These are phyloP conservation scores for Saccharomyces cerevisiae DNA, from an alignment of 805 yeast species.

Conservation along the genomic window DNA sequence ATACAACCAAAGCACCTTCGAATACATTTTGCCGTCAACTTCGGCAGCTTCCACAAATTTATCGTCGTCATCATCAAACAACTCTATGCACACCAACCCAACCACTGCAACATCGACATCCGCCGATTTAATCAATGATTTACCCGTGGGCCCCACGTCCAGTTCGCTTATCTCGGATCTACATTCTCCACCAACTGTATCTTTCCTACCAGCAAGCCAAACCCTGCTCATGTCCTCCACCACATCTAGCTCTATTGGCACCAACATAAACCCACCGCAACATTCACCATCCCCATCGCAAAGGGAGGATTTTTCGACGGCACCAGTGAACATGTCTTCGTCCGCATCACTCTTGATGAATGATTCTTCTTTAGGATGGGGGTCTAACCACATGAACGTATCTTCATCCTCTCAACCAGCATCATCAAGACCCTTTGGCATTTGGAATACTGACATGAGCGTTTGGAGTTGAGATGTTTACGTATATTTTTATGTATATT, in stretches of 20 bases:
- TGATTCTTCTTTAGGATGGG: conserved; percentile 21
- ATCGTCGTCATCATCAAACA: conserved; percentile 4
- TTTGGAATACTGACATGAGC: conserved; percentile 32
- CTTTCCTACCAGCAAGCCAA: background rate
- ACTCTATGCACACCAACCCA: conserved; percentile 1
- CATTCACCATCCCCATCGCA: conserved; percentile 16
- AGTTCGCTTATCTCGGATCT: background rate
- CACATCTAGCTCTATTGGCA: background rate
- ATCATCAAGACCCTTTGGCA: conserved; percentile 12
- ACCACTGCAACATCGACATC: background rate
- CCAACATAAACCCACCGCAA: background rate
- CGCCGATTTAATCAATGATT: background rate
- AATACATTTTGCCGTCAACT: background rate
- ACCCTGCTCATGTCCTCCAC: background rate
- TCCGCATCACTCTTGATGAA: conserved; percentile 8
- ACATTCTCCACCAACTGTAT: background rate
- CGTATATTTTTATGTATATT: background rate
- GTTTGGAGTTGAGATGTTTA: conserved; percentile 29
- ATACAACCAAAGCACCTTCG: background rate
- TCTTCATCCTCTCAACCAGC: conserved; percentile 9
- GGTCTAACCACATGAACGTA: conserved; percentile 13
- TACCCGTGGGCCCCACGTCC: background rate
- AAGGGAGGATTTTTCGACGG: conserved; percentile 1
- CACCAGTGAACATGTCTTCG: background rate
- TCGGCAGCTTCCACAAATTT: background rate